Evolutionary conservation across 495 filamentous ascomycete species (phyloP), one percentile per base, ranked within the genome.

Genomic region (Lichenothelia convexa): DNA sequence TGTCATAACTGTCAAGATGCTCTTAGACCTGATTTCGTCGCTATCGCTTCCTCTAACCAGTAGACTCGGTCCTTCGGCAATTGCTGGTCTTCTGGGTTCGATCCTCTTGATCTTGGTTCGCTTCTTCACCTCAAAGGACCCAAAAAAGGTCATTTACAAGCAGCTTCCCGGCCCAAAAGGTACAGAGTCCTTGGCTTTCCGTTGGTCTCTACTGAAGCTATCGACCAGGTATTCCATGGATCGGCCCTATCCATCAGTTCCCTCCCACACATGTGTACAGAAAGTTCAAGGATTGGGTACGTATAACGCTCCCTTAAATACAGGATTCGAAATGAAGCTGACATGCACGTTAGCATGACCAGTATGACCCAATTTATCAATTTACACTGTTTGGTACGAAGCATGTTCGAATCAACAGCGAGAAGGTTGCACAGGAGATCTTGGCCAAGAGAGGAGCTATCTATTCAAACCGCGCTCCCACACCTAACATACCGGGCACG

Each of bases 331-430:
- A 51, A 6, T 74, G 65, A 61, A 43, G 67, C 23, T 67, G 75
- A 46, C 72, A 77, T 37, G 57, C 68, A 27, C 65, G 70, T 43
- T 80, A 74, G 75, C 61, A 61, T 29, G 60, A 69, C 31, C 49
- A 64, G 40, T 77, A 73, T 44, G 75, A 74, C 0, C 68, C 70
- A 3, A 67, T 80, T 27, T 78, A 73, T 46, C 59, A 70, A 41
- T 58, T 67, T 13, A 56, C 70, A 32, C 61, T 73, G 9, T 71
- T 68, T 21, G 69, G 69, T 9, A 58, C 56, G 30, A 60, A 60
- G 13, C 60, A 72, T 33, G 68, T 78, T 26, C 68, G 73, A 51
- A 67, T 79, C 21, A 69, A 67, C 0, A 64, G 62, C 5, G 68
- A 72, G 21, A 49, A 63, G 18, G 56, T 72, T 4, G 67, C 72